Evolutionary conservation across 768 basidiomycete species (phyloP), one percentile per base, ranked within the genome.

Genomic region (Termitomyces sp.): DNA sequence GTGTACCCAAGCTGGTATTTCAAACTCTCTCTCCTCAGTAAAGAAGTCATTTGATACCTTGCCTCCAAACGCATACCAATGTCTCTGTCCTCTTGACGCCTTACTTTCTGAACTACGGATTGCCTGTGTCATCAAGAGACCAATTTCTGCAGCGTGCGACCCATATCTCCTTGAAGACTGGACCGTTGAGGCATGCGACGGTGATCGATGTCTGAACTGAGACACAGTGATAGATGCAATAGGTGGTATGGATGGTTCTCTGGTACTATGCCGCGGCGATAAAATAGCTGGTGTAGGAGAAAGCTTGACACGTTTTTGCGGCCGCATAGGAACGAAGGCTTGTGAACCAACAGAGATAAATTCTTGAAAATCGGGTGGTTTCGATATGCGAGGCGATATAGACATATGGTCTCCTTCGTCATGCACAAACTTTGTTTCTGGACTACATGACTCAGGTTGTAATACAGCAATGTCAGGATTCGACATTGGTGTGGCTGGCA

Each of bases 51-150:
- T 63, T 5, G 81, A 82, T n/a, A 87, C 72, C 60, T 81, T 78
- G 44, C 74, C 72, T 0, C 88, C 87, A 64, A 88, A 90, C 9
- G 86, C 83, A 16, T 74, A 77, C 43, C 79, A 70, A 60, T 81
- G 77, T 57, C 86, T 75, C 60, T 78, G 76, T 11, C 81, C 77
- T 65, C 80, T 79, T 55, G 82, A 71, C 24, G 74, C 70, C 20
- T 72, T 73, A 14, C 76, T 77, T 44, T 74, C 71, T 50, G 77
- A 73, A 57, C 70, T 78, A 28, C 83, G 81, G 28, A 77, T 64
- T 5, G 85, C 85, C 52, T 81, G 74, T 30, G 78, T 74, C 69
- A 86, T 70, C 22, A 76, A 64, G 13, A 65, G 26, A 43, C 70
- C 65, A 49, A 46, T 59, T 26, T 63, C 62, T n/a, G 65, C 28